Evolutionary conservation across 1,284 basidiomycete genomes (phyloP).

Genomic region (Cryptococcus maquisensis): DNA sequence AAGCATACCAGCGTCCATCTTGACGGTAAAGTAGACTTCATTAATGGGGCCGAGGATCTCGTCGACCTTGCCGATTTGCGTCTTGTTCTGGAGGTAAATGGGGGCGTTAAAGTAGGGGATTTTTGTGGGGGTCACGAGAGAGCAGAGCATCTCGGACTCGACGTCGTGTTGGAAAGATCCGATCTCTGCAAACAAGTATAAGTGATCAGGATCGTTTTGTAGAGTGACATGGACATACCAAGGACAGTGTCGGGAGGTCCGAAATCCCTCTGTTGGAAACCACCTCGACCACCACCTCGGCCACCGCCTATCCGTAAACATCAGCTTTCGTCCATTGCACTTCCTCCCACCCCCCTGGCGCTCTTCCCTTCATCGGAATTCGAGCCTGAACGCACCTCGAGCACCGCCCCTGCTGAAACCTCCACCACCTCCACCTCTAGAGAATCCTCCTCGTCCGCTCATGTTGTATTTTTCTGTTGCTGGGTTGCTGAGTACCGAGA

Average conservation of each 20-base stretch:
- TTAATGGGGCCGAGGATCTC: conserved; percentile 88
- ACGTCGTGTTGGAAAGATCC: conserved; percentile 89
- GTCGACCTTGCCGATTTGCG: conserved; percentile 86
- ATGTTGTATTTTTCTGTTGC: conserved; percentile 1
- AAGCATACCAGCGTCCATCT: conserved; percentile 95
- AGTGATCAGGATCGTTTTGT: neutral
- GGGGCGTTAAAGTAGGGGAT: conserved; percentile 99
- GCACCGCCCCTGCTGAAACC: conserved; percentile 40
- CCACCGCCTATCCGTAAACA: conserved; percentile 49
- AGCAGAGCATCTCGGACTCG: conserved; percentile 97
- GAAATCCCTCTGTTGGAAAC: conserved; percentile 65
- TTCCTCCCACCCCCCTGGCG: conserved; percentile 18
- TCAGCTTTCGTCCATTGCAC: conserved; percentile 1
- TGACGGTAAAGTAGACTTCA: conserved; percentile 96
- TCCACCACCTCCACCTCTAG: conserved; percentile 12
- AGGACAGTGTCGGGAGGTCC: conserved; percentile 82
- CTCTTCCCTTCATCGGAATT: neutral
- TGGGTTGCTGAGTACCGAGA: neutral
- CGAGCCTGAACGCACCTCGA: conserved; percentile 39
- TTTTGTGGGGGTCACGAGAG: conserved; percentile 76
- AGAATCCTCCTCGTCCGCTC: conserved; percentile 21
- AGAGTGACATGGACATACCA: conserved; percentile 53
- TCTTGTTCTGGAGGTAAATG: conserved; percentile 98
- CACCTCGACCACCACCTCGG: conserved; percentile 53
- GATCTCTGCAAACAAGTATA: conserved; percentile 58